Base-by-base conservation (phyloP, 441 rosid species). In the Mallotus japonicus region DNA sequence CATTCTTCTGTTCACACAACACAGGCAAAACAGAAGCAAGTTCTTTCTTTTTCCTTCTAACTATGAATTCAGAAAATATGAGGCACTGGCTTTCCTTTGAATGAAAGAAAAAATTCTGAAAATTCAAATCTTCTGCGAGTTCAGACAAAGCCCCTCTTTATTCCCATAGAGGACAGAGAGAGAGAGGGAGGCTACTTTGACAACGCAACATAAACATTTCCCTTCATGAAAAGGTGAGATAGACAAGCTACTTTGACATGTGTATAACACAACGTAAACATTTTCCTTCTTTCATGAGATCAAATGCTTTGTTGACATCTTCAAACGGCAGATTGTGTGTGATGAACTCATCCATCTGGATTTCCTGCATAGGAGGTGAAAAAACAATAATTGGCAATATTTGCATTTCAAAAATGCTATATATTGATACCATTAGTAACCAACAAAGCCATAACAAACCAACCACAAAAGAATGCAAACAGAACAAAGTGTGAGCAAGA, bases 261-360 rank as follows among this genome's bases (percentile, higher is more conserved):
- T 89, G 93, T 65, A 94, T 83, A 57, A 95, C 96, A 64, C 92
- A 89, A 12, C 95, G 92, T 71, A 95, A 60, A 80, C 98, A 91
- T 66, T 88, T 90, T 34, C 98, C 96, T 69, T 89, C 86, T 82
- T 79, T 86, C 98, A 95, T 93, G 71, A 95, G 95, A 58, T 78
- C 66, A 74, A 91, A 90, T 47, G 97, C 97, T 76, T 82, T 46
- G 74, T 95, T 95, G 72, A 92, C 89, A 22, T 89, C 96, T 83
- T 85, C 90, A 67, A 95, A 88, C 19, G 77, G 79, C 69, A 95
- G 79, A 73, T 90, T 72, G 80, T 95, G 99, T 0, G 97, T 87
- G 59, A 95, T 83, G 64, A 92, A 77, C 73, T 89, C 96, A 71
- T 92, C 97, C 2, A 92, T 67, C 82, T 76, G 80, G 40, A 95